A percentile compares a stretch with the other conserved stretches of the same genome.
phyloP scores from a whole-genome alignment of 768 basidiomycete genomes.

The Hydnomerulius pinastri region DNA sequence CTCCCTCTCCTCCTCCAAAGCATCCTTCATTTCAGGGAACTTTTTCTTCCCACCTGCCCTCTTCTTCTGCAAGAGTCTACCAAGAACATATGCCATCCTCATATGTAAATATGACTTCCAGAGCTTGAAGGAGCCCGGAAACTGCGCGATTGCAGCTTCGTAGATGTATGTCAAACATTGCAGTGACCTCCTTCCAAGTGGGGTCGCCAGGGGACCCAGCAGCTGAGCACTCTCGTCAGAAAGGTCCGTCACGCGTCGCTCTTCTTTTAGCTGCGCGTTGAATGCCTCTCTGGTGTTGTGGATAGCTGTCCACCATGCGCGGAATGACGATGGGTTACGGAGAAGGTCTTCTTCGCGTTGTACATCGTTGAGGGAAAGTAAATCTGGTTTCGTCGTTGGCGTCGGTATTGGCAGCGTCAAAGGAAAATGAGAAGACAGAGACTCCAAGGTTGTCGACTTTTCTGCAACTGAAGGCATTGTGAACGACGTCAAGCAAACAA shows the following conservation, averaged over 20 bases:
- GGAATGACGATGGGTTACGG: slow-evolving; percentile 87
- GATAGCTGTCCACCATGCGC: slow-evolving; percentile 92
- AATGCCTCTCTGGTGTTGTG: slow-evolving; percentile 70
- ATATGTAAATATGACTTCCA: slow-evolving; percentile 92
- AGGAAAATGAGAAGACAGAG: slow-evolving; percentile 67
- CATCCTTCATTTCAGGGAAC: slow-evolving; percentile 87
- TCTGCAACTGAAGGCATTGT: slow-evolving; percentile 61
- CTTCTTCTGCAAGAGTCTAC: slow-evolving; percentile 70
- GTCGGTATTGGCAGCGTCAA: slow-evolving; percentile 84
- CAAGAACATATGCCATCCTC: slow-evolving; percentile 85
- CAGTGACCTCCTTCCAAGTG: slow-evolving; percentile 70
- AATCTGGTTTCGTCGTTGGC: slow-evolving; percentile 72
- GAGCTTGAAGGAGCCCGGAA: slow-evolving; percentile 89
- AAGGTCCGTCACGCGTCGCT: slow-evolving; percentile 45
- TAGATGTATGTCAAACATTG: slow-evolving; percentile 91
- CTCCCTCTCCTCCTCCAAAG: slow-evolving; percentile 81
- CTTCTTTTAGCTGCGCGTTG: slow-evolving; percentile 55
- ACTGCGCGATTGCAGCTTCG: slow-evolving; percentile 85
- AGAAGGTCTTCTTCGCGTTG: slow-evolving; percentile 92
- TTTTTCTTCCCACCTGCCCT: slow-evolving; percentile 88
- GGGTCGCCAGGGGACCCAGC: slow-evolving; percentile 79
- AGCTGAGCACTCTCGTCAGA: slow-evolving; percentile 54
- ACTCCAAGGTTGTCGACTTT: slow-evolving; percentile 49
- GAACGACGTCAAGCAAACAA: not conserved
- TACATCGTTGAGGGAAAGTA: slow-evolving; percentile 75